phyloP scores from a whole-genome alignment of 2,329 filamentous ascomycete genomes.

The Paraphoma chrysanthemicola region DNA sequence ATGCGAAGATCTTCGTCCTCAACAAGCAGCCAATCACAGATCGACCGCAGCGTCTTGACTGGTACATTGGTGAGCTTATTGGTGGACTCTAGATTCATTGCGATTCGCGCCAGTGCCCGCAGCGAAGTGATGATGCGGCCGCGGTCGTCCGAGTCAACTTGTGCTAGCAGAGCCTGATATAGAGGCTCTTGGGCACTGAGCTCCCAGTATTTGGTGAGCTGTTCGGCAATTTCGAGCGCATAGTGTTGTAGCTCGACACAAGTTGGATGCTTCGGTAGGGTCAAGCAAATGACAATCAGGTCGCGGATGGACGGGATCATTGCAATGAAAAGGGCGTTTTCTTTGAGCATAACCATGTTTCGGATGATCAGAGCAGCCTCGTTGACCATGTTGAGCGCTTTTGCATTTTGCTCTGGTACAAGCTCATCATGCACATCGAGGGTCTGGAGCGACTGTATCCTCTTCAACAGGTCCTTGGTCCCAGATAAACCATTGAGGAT shows the following conservation, averaged over 20 bases:
- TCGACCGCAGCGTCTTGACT: constrained; percentile 67
- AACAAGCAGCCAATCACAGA: constrained; percentile 76
- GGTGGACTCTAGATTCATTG: constrained; percentile 81
- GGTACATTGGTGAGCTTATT: constrained; percentile 80
- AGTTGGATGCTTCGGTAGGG: constrained; percentile 74
- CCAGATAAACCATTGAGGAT: constrained; percentile 70
- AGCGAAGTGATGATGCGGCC: constrained; percentile 82
- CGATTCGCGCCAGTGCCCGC: constrained; percentile 83
- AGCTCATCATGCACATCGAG: constrained; percentile 71
- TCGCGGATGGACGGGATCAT: constrained; percentile 79
- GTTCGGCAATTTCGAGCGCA: constrained; percentile 88
- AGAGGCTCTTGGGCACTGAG: constrained; percentile 77
- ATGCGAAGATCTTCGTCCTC: constrained; percentile 91
- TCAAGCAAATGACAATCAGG: constrained; percentile 80
- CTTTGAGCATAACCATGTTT: constrained; percentile 93
- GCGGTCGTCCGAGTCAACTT: constrained; percentile 69
- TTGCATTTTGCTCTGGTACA: constrained; percentile 73
- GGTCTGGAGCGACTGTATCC: constrained; percentile 67
- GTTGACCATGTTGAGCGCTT: constrained; percentile 76
- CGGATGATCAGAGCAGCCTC: constrained; percentile 88
- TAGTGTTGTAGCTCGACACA: constrained; percentile 89
- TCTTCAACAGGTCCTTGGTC: constrained; percentile 74
- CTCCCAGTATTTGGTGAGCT: constrained; percentile 81
- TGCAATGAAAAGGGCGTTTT: constrained; percentile 84
- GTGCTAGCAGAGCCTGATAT: constrained; percentile 73